Conservation (phyloP, 164 flowering plant genomes). For the Stephania yunnanensis region DNA sequence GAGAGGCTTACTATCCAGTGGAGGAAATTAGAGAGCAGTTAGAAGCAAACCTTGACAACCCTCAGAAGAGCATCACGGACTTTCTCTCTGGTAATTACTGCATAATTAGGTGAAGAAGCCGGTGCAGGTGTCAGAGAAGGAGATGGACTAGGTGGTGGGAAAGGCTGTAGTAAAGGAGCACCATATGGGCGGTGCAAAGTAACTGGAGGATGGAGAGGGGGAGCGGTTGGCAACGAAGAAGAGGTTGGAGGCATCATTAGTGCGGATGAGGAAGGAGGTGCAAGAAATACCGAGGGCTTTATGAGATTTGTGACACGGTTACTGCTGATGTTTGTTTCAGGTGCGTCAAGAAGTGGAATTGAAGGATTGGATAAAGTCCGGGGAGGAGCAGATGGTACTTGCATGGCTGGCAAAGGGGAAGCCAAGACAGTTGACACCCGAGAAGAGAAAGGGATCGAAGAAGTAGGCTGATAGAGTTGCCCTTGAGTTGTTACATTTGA, state of each 20-base stretch:
- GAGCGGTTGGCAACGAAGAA: conserved; percentile 10
- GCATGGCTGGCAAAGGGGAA: conserved; percentile 35
- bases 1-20: background rate
- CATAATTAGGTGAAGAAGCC: conserved; percentile 4
- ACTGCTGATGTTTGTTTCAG: conserved; percentile 34
- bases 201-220: conserved; percentile 16
- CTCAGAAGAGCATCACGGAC: conserved; percentile 14
- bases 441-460: background rate
- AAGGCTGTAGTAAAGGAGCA: conserved; percentile 15
- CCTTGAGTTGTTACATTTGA: conserved; percentile 14
- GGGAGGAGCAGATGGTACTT: conserved; percentile 31
- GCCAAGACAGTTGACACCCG: conserved; percentile 23
- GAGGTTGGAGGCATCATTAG: conserved; percentile 30
- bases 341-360: conserved; percentile 27
- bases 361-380: conserved; percentile 23
- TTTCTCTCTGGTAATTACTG: conserved; percentile 12
- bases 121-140: conserved; percentile 14
- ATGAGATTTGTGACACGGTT: conserved; percentile 38
- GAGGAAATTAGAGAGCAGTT: background rate
- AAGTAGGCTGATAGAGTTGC: conserved; percentile 18
- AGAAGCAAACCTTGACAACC: conserved; percentile 12
- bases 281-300: conserved; percentile 51
- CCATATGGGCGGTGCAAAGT: conserved; percentile 12
- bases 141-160: conserved; percentile 17
- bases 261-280: conserved; percentile 28